Evolutionary conservation across 768 basidiomycete species (phyloP).

Genomic region (Leccinum subtestaceum): DNA sequence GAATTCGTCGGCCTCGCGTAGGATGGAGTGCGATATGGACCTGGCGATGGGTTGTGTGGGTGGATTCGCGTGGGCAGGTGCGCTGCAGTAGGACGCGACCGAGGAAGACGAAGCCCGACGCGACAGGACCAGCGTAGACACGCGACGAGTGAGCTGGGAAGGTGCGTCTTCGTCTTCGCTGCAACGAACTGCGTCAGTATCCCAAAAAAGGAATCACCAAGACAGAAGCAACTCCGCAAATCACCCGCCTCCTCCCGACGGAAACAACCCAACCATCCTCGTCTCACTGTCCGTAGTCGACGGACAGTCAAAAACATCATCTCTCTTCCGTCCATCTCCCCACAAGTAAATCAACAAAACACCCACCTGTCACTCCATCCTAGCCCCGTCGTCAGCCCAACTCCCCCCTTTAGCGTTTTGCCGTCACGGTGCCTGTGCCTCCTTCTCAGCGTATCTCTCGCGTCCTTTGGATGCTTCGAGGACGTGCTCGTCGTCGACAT

Average conservation of each 20-base stretch:
- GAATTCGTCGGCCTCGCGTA: conserved; percentile 30
- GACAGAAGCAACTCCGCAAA: conserved; percentile 12
- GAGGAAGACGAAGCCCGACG: conserved; percentile 46
- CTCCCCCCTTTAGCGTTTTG: conserved; percentile 51
- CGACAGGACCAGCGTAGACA: conserved; percentile 55
- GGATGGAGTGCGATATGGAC: conserved; percentile 30
- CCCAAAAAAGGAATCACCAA: conserved; percentile 6
- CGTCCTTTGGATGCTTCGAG: conserved; percentile 44
- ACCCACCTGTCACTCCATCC: conserved; percentile 73
- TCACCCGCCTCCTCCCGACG: conserved; percentile 5
- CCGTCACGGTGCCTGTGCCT: conserved; percentile 64
- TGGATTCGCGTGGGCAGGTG: conserved; percentile 12
- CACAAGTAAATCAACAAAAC: background rate
- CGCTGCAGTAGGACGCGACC: conserved; percentile 25
- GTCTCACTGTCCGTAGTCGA: background rate
- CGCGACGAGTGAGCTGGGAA: conserved; percentile 58
- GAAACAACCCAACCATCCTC: conserved; percentile 4
- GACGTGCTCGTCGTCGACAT: conserved; percentile 22
- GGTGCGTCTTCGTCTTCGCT: conserved; percentile 77
- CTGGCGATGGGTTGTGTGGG: conserved; percentile 20
- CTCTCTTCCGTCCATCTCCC: background rate
- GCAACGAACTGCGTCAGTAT: conserved; percentile 7
- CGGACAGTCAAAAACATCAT: conserved; percentile 12
- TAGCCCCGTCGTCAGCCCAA: conserved; percentile 68
- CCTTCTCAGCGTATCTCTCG: conserved; percentile 54